phyloP scores from a whole-genome alignment of 495 filamentous ascomycete species.

The Jackrogersella minutella region DNA sequence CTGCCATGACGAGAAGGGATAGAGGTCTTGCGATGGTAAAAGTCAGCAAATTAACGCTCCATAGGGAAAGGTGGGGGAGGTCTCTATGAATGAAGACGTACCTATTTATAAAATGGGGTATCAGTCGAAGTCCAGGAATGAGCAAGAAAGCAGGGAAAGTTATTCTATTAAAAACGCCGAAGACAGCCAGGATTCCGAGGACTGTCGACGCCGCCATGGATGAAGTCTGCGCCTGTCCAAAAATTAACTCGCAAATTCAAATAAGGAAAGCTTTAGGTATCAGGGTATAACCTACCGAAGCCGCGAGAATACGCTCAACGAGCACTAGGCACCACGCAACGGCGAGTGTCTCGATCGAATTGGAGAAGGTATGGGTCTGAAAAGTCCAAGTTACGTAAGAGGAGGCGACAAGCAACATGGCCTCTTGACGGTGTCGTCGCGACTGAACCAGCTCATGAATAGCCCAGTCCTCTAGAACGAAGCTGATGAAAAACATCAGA shows the following conservation, averaged over 20 bases:
- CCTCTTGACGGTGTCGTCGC: slow-evolving; percentile 72
- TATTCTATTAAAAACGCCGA: slow-evolving; percentile 93
- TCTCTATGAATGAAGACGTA: slow-evolving; percentile 49
- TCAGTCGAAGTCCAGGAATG: slow-evolving; percentile 77
- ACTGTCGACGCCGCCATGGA: slow-evolving; percentile 77
- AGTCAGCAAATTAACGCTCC: slow-evolving; percentile 6
- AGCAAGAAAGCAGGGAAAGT: slow-evolving; percentile 94
- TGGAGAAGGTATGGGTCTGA: slow-evolving; percentile 98
- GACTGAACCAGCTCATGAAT: slow-evolving; percentile 87
- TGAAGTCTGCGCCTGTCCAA: slow-evolving; percentile 65
- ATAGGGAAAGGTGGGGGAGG: neutral
- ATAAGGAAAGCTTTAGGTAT: neutral
- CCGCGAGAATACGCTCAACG: slow-evolving; percentile 80
- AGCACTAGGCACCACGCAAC: slow-evolving; percentile 92
- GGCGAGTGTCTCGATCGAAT: slow-evolving; percentile 90
- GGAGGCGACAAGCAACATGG: slow-evolving; percentile 84
- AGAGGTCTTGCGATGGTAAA: slow-evolving; percentile 62
- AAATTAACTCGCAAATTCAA: slow-evolving; percentile 5
- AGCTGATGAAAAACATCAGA: slow-evolving; percentile 91
- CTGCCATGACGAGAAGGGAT: slow-evolving; percentile 67
- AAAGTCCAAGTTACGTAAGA: slow-evolving; percentile 99
- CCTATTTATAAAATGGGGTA: slow-evolving; percentile 86
- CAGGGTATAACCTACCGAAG: slow-evolving; percentile 68
- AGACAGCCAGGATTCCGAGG: slow-evolving; percentile 80
- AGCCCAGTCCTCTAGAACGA: slow-evolving; percentile 97